A percentile compares a stretch with the other conserved stretches of the same genome.
Evolutionary conservation across 768 basidiomycete genomes (phyloP).

Genomic region (Termitomyces sp.): DNA sequence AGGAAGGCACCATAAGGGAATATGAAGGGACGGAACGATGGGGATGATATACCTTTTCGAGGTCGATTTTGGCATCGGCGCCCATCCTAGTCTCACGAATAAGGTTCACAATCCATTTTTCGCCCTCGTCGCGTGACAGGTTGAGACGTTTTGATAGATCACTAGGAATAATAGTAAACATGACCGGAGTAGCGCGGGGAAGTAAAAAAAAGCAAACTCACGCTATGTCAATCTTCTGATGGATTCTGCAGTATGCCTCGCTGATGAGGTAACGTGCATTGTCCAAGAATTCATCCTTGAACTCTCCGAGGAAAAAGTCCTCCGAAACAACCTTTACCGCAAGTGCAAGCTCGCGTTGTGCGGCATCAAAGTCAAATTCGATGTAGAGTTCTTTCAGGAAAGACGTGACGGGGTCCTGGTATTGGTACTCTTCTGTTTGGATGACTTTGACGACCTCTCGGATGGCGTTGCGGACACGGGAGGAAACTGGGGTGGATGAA

Average conservation of each 20-base stretch:
- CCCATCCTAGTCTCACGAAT: constrained; percentile 97
- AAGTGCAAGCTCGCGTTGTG: constrained; percentile 72
- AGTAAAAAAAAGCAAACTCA: constrained; percentile 25
- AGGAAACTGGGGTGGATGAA: constrained; percentile 41
- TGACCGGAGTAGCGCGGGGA: neutral
- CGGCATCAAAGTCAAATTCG: constrained; percentile 95
- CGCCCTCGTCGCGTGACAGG: constrained; percentile 90
- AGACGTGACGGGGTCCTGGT: constrained; percentile 86
- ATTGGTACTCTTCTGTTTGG: constrained; percentile 94
- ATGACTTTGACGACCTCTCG: constrained; percentile 91
- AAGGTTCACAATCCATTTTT: constrained; percentile 99
- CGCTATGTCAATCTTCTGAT: constrained; percentile 88
- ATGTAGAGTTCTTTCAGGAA: constrained; percentile 93
- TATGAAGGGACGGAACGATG: neutral
- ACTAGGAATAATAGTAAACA: constrained; percentile 30
- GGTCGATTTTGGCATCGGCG: constrained; percentile 94
- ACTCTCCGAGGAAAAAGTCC: constrained; percentile 92
- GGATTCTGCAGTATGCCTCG: constrained; percentile 97
- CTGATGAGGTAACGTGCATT: constrained; percentile 95
- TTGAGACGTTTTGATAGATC: constrained; percentile 93
- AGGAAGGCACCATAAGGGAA: neutral
- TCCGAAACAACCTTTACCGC: constrained; percentile 82
- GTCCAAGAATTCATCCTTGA: constrained; percentile 92
- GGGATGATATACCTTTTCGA: constrained; percentile 68
- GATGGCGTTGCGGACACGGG: constrained; percentile 83